Evolutionary conservation across 2,329 filamentous ascomycete species (phyloP).

Genomic region (Cercospora sp.): DNA sequence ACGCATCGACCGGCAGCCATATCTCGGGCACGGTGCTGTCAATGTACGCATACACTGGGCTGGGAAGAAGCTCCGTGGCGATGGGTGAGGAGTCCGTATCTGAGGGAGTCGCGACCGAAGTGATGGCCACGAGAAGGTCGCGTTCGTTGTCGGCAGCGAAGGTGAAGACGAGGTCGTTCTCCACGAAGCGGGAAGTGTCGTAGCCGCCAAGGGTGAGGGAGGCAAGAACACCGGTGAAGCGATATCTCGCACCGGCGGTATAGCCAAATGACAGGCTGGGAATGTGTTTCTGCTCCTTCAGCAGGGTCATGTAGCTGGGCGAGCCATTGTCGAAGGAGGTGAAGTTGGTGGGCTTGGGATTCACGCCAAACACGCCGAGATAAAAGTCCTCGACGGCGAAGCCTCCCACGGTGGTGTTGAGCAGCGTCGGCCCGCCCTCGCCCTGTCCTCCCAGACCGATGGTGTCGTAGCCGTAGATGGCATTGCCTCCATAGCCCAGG

Average conservation of each 20-base stretch:
- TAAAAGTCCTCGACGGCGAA: slow-evolving; percentile 46
- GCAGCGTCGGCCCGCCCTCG: slow-evolving; percentile 44
- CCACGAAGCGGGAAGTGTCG: slow-evolving; percentile 62
- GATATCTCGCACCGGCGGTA: slow-evolving; percentile 73
- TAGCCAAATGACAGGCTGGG: slow-evolving; percentile 74
- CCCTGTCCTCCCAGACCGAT: slow-evolving; percentile 46
- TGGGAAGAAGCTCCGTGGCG: slow-evolving; percentile 43
- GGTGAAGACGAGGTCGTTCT: slow-evolving; percentile 62
- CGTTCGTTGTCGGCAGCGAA: slow-evolving; percentile 58
- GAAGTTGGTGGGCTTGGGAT: slow-evolving; percentile 54
- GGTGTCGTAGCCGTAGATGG: slow-evolving; percentile 61
- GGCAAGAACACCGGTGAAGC: slow-evolving; percentile 44
- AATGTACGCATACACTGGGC: slow-evolving; percentile 47
- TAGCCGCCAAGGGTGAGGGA: slow-evolving; percentile 69
- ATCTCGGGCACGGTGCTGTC: slow-evolving; percentile 53
- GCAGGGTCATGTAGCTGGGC: slow-evolving; percentile 54
- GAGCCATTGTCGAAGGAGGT: slow-evolving; percentile 55
- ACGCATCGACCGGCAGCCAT: slow-evolving; percentile 55
- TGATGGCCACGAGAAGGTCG: slow-evolving; percentile 61
- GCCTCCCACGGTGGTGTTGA: slow-evolving; percentile 47
- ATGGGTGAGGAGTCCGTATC: slow-evolving; percentile 33
- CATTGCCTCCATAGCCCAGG: slow-evolving; percentile 61
- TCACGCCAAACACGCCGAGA: slow-evolving; percentile 52
- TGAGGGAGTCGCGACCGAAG: slow-evolving; percentile 42
- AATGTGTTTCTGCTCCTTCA: slow-evolving; percentile 61